phyloP scores from a whole-genome alignment of 2,329 filamentous ascomycete species.

The Colletotrichum incanum region DNA sequence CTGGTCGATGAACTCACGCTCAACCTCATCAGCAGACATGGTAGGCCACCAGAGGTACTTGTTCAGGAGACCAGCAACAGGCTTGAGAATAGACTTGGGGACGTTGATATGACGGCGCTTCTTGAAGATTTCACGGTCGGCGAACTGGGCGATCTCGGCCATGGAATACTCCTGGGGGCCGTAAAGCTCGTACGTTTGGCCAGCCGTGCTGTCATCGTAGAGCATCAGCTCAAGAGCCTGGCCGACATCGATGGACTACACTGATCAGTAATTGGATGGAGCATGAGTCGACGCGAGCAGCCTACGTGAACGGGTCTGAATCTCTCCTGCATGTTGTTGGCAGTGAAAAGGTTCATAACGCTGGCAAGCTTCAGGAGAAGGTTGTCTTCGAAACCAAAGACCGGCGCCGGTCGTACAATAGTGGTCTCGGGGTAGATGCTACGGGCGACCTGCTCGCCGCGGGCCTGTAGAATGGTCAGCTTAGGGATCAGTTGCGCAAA shows the following conservation, averaged over 20 bases:
- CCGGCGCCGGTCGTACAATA: slow-evolving; percentile 91
- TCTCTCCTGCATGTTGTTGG: slow-evolving; percentile 94
- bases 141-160: slow-evolving; percentile 86
- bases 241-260: slow-evolving; percentile 88
- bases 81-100: slow-evolving; percentile 85
- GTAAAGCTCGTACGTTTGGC: slow-evolving; percentile 94
- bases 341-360: slow-evolving; percentile 85
- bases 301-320: slow-evolving; percentile 92
- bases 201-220: slow-evolving; percentile 90
- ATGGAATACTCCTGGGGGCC: slow-evolving; percentile 95
- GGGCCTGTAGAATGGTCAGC: slow-evolving; percentile 66
- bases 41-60: slow-evolving; percentile 90
- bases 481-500: not conserved
- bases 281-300: slow-evolving; percentile 34
- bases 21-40: slow-evolving; percentile 86
- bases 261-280: slow-evolving; percentile 15
- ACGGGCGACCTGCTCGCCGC: slow-evolving; percentile 86
- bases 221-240: slow-evolving; percentile 91
- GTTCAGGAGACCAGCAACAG: slow-evolving; percentile 82
- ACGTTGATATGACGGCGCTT: slow-evolving; percentile 92
- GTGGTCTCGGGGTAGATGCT: slow-evolving; percentile 97
- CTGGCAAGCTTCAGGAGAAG: slow-evolving; percentile 89
- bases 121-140: slow-evolving; percentile 94
- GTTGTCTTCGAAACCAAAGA: slow-evolving; percentile 96
- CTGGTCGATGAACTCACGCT: slow-evolving; percentile 95